Evolutionary conservation across 352 stramenopile genomes (phyloP), one percentile per base, ranked within the genome.

Genomic region (Phytopythium oedochilum): DNA sequence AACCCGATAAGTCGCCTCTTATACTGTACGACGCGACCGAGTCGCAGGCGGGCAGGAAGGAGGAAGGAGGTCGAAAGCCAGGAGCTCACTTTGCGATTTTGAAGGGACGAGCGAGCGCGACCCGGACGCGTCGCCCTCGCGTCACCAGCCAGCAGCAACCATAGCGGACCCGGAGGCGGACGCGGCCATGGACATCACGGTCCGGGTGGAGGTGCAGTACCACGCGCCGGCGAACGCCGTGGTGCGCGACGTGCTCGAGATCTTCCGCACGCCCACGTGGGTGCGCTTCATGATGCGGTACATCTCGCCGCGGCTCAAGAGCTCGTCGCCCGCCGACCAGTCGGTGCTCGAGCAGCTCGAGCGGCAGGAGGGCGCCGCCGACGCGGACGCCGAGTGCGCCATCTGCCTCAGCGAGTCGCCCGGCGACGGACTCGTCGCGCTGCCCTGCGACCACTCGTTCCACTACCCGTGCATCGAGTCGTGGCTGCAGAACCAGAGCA

Each of bases 381-480:
- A 18, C 25, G 68, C 40, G 34, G 74, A 56, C 58, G 55, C 59
- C 38, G 64, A 88, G 34, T 97, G 90, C 64, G 78, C 85, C 18
- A 96, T 98, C 61, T 98, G 93, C 74, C 79, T 98, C 40, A 89
- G 88, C 61, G 73, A 77, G 59, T 60, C 75, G 83, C 68, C 72
- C 96, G 64, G 64, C 42, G 42, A 70, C 39, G 58, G 64, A 51
- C 53, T 68, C 61, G 51, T 90, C 35, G 65, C 69, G n/a, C 70
- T 98, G 26, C 89, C 92, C 8, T 99, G 94, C 59, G 70, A 75
- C 35, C 94, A 99, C 72, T 66, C 82, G 12, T 98, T 97, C 71
- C 94, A 98, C 70, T 76, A 85, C 47, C 78, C 86, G 42, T 98
- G 95, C 68, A 83, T 98, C 53, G 68, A 85, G 48, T 87, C 82